Evolutionary conservation across 1,284 basidiomycete genomes (phyloP).

Genomic region (Ceratobasidium sp.): DNA sequence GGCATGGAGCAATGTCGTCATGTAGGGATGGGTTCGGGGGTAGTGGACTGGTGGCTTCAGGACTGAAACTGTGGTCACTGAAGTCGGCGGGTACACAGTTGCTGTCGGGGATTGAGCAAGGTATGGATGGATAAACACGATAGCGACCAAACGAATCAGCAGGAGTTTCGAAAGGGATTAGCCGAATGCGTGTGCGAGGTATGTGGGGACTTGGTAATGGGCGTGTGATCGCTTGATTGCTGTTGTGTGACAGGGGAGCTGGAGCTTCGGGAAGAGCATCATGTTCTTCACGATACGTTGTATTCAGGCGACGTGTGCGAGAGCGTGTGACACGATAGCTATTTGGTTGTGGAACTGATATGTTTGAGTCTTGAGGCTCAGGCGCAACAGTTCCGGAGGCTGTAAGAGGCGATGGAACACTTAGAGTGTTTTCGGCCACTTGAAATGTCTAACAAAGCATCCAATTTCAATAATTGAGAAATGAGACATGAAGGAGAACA

Average conservation of each 20-base stretch:
- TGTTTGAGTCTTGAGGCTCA: no score
- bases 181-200: not conserved
- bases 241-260: not conserved
- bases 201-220: no score
- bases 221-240: no score
- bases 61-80: not conserved
- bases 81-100: not conserved
- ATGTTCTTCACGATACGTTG: not conserved
- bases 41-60: not conserved
- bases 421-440: no score
- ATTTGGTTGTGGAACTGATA: no score
- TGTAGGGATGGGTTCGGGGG: not conserved
- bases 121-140: not conserved
- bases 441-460: no score
- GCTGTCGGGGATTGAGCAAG: not conserved
- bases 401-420: no score
- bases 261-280: slow-evolving; percentile 7
- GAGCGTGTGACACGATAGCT: not conserved
- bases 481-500: no score
- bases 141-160: slow-evolving; percentile 32
- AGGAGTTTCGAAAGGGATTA: slow-evolving; percentile 14
- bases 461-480: no score
- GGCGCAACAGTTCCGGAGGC: no score
- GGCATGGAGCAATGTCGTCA: slow-evolving; percentile 11
- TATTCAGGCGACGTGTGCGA: not conserved